A percentile compares a stretch with the other conserved stretches of the same genome.
These are phyloP conservation scores for Didymella pinodella DNA, from an alignment of 2,329 filamentous ascomycete species.

Conservation along the genomic window DNA sequence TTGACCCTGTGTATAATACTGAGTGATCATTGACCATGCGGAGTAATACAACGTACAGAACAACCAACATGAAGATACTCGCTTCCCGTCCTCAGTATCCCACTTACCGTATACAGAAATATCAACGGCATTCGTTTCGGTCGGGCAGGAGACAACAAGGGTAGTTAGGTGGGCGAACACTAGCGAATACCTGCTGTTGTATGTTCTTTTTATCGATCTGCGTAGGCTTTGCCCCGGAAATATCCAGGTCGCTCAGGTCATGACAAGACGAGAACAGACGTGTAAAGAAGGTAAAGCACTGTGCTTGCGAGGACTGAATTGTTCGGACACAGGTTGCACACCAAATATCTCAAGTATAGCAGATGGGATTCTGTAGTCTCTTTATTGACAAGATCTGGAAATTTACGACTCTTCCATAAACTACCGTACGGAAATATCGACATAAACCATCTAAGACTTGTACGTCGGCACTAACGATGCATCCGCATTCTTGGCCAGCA, in stretches of 20 bases:
- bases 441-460: conserved; percentile 4
- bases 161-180: background rate
- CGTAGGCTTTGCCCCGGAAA: no score
- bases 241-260: background rate
- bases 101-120: no score
- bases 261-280: background rate
- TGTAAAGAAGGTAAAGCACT: background rate
- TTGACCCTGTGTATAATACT: no score
- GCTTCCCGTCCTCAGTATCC: no score
- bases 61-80: no score
- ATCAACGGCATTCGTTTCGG: no score
- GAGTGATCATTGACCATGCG: no score
- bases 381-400: background rate
- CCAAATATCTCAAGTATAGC: background rate
- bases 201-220: background rate
- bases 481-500: conserved; percentile 40
- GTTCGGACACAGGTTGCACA: background rate
- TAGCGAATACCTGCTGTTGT: background rate
- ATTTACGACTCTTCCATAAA: background rate
- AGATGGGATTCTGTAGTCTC: background rate
- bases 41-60: no score
- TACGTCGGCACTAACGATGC: conserved; percentile 35
- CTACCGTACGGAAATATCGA: no score
- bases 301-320: background rate
- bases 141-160: no score